Evolutionary conservation across 2,329 filamentous ascomycete genomes (phyloP), one percentile per base, ranked within the genome.

Genomic region (Fusarium citri): DNA sequence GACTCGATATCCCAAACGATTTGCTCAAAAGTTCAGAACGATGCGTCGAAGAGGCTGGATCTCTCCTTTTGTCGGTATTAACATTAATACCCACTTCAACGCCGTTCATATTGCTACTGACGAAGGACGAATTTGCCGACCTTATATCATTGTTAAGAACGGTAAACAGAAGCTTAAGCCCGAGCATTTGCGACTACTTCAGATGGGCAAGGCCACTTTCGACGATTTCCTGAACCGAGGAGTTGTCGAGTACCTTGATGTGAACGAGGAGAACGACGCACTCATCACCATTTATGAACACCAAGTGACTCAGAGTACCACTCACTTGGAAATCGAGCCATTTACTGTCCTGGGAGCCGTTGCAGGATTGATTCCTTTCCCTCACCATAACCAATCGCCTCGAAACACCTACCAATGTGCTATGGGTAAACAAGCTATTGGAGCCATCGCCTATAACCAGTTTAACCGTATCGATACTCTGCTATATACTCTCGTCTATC

Each of bases 401-500:
- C 88, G 96, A 86, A 99, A 99, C 79, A 99, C 96, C 1, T 99
- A 99, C 77, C 95, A 98, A 85, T 98, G 95, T 83, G 96, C 96
- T 82, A 99, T 99, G 96, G 96, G 96, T 88, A 99, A 99, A 83
- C 96, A 99, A 92, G 96, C 96, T 41, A 98, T 99, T 78, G 96
- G 96, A 34, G 94, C 95, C 34, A 98, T 99, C 78, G 96, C 95
- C 18, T 97, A 97, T 78, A 99, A 99, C 78, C 96, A 99, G 80
- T 97, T 98, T 82, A 93, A 95, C 75, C 91, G 96, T 59, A 98
- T 99, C 79, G 96, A 99, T 77, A 98, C 95, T 0, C 86, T 99
- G 18, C 88, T 99, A 9, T 98, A 98, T 78, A 92, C 97, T 2
- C 93, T 99, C 83, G 96, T 99, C 6, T 99, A 99, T 77, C 96